Evolutionary conservation across 345 rosid species (phyloP).

Genomic region (Gossypium longicalyx): DNA sequence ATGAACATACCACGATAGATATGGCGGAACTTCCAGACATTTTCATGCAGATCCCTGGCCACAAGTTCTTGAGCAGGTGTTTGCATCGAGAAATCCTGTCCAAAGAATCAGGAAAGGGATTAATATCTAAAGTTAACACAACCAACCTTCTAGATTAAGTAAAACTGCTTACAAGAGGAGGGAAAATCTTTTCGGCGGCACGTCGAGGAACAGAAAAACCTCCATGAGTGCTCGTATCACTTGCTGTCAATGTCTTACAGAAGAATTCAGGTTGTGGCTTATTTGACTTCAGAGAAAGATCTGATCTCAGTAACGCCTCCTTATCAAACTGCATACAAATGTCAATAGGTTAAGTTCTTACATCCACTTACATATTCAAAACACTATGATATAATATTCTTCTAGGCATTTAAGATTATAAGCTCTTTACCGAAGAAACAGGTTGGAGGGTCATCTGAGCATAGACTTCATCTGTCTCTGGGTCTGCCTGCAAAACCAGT

Average conservation of each 20-base stretch:
- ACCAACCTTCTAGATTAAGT: neutral
- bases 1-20: slow-evolving; percentile 73
- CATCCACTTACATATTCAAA: slow-evolving; percentile 7
- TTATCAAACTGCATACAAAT: slow-evolving; percentile 70
- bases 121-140: slow-evolving; percentile 5
- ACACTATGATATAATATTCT: slow-evolving; percentile 15
- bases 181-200: slow-evolving; percentile 95
- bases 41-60: slow-evolving; percentile 92
- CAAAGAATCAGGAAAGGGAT: slow-evolving; percentile 17
- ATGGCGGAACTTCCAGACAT: slow-evolving; percentile 83
- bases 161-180: slow-evolving; percentile 57
- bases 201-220: slow-evolving; percentile 97
- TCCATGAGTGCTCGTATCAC: slow-evolving; percentile 99
- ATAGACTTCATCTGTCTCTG: slow-evolving; percentile 93
- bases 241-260: slow-evolving; percentile 93
- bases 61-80: slow-evolving; percentile 91
- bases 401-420: slow-evolving; percentile 16
- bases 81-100: slow-evolving; percentile 88
- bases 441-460: slow-evolving; percentile 98
- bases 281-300: slow-evolving; percentile 66
- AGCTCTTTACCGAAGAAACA: slow-evolving; percentile 53
- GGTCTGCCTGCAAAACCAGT: slow-evolving; percentile 67
- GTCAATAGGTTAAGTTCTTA: slow-evolving; percentile 24
- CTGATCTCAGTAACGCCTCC: slow-evolving; percentile 84
- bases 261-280: slow-evolving; percentile 80